phyloP scores from a whole-genome alignment of 2,329 filamentous ascomycete genomes.

The Pezicula neosporulosa region DNA sequence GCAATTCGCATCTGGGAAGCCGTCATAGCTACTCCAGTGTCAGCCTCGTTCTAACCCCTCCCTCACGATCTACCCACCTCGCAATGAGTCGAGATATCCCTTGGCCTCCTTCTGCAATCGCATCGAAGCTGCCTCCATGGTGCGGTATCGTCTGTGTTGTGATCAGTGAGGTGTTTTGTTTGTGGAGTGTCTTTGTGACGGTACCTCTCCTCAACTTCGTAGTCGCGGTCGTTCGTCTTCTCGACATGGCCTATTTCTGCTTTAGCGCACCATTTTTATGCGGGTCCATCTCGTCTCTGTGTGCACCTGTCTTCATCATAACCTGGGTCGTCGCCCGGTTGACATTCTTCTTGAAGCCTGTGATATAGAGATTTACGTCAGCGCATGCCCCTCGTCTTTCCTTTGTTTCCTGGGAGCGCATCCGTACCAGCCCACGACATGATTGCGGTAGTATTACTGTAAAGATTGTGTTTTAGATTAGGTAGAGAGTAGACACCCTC shows the following conservation, averaged over 20 bases:
- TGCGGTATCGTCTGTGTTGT: slow-evolving; percentile 76
- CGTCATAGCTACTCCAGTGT: slow-evolving; percentile 73
- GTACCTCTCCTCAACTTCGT: slow-evolving; percentile 92
- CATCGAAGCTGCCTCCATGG: slow-evolving; percentile 92
- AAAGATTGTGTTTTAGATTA: background rate
- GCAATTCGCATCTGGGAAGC: slow-evolving; percentile 99
- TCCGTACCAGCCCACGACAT: slow-evolving; percentile 47
- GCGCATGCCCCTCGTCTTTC: slow-evolving; percentile 6
- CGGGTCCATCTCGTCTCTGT: background rate
- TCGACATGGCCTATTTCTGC: slow-evolving; percentile 76
- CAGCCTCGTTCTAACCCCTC: slow-evolving; percentile 3
- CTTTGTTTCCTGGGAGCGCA: background rate
- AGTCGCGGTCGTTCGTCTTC: slow-evolving; percentile 97
- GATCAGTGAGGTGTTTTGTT: slow-evolving; percentile 12
- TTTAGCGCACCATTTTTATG: background rate
- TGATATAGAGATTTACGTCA: slow-evolving; percentile 31
- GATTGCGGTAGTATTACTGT: slow-evolving; percentile 16
- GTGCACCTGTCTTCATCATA: slow-evolving; percentile 95
- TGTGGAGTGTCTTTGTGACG: slow-evolving; percentile 7
- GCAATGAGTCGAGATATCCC: slow-evolving; percentile 91
- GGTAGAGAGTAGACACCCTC: background rate
- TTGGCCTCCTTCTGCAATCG: slow-evolving; percentile 97
- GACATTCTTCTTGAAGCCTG: slow-evolving; percentile 90
- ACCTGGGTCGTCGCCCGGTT: slow-evolving; percentile 98
- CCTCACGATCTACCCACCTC: slow-evolving; percentile 52